Conservation (phyloP, 2,329 filamentous ascomycete species). For the Fusarium transvaalense region DNA sequence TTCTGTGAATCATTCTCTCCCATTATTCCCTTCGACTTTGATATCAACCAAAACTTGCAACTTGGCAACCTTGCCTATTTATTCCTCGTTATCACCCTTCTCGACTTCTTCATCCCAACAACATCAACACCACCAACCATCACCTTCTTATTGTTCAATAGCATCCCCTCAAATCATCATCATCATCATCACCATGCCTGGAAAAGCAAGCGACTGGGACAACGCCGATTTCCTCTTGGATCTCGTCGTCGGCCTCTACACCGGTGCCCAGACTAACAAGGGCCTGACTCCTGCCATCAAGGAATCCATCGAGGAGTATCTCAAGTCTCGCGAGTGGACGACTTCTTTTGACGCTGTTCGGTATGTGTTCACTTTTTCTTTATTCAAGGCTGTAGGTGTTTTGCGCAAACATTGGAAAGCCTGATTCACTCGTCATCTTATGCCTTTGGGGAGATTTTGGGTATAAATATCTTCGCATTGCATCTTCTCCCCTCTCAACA, state of each 20-base stretch:
- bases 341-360: slow-evolving; percentile 62
- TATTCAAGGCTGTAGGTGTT: neutral
- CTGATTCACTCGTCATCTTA: slow-evolving; percentile 2
- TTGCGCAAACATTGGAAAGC: neutral
- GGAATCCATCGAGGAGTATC: slow-evolving; percentile 50
- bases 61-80: neutral
- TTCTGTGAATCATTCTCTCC: neutral
- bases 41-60: neutral
- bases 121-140: neutral
- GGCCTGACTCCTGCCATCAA: slow-evolving; percentile 49
- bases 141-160: neutral
- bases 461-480: neutral
- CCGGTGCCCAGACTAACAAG: slow-evolving; percentile 44
- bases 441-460: neutral
- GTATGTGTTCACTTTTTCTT: slow-evolving; percentile 49
- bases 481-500: neutral
- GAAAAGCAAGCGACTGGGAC: slow-evolving; percentile 49
- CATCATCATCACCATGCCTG: slow-evolving; percentile 40
- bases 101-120: neutral
- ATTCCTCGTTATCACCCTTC: neutral
- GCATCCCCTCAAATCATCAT: neutral
- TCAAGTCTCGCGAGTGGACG: slow-evolving; percentile 50
- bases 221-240: slow-evolving; percentile 52
- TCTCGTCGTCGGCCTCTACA: slow-evolving; percentile 52
- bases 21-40: neutral